Conservation (phyloP, 192 early-diverging fungal genomes). For the Coemansia sp. region DNA sequence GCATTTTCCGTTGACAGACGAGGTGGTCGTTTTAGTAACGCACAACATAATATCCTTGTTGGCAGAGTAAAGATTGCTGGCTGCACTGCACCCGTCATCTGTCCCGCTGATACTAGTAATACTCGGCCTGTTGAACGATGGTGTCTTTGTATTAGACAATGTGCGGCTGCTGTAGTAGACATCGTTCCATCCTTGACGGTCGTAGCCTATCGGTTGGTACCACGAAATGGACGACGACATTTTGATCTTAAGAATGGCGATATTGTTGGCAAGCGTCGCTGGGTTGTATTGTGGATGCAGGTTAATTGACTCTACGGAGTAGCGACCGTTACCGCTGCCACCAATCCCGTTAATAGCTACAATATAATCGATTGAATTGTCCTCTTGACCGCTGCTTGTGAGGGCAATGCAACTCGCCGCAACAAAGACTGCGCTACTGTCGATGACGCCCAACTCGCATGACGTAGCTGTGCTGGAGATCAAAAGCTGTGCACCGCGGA, state of each 20-base stretch:
- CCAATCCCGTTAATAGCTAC: slow-evolving; percentile 21
- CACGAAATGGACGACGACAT: slow-evolving; percentile 14
- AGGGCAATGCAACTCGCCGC: slow-evolving; percentile 44
- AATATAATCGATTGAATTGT: slow-evolving; percentile 36
- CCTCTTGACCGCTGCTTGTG: slow-evolving; percentile 22
- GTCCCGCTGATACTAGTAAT: slow-evolving; percentile 4
- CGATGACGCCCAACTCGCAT: slow-evolving; percentile 49
- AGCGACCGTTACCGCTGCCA: slow-evolving; percentile 5
- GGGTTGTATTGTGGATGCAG: slow-evolving; percentile 45
- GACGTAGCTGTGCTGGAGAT: slow-evolving; percentile 34
- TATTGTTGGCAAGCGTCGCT: slow-evolving; percentile 43
- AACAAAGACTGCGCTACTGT: slow-evolving; percentile 25
- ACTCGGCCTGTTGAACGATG: slow-evolving; percentile 21
- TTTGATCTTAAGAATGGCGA: slow-evolving; percentile 35
- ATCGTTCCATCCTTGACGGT: slow-evolving; percentile 27
- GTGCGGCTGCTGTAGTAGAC: slow-evolving; percentile 32
- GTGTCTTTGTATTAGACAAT: slow-evolving; percentile 20
- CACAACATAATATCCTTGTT: slow-evolving; percentile 40
- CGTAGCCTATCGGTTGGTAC: slow-evolving; percentile 24
- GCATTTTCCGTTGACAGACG: slow-evolving; percentile 38
- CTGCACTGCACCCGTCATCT: slow-evolving; percentile 21
- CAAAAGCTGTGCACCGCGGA: slow-evolving; percentile 35
- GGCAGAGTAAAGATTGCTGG: slow-evolving; percentile 42
- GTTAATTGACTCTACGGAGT: slow-evolving; percentile 28
- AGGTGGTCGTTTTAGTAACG: slow-evolving; percentile 23